Evolutionary conservation across 2,329 filamentous ascomycete genomes (phyloP).

Genomic region (Lecanosticta acicola): DNA sequence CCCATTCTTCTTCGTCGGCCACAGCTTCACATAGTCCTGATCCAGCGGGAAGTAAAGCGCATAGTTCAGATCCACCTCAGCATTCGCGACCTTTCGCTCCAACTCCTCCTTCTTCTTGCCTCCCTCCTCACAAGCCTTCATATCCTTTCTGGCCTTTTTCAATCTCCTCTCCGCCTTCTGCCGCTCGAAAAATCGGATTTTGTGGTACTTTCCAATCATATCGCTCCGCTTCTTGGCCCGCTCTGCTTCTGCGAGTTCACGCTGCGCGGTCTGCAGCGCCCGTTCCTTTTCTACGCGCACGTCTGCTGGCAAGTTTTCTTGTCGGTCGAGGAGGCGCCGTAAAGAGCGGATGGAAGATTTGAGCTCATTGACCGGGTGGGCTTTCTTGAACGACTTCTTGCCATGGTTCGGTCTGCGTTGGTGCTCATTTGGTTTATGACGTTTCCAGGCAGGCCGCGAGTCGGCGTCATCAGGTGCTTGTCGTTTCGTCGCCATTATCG

Average conservation of each 20-base stretch:
- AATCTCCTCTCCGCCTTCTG: conserved; percentile 65
- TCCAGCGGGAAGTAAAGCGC: conserved; percentile 65
- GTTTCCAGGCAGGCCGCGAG: conserved; percentile 9
- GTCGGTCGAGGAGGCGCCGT: conserved; percentile 57
- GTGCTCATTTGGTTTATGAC: conserved; percentile 12
- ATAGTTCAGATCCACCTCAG: conserved; percentile 71
- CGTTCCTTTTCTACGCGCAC: conserved; percentile 65
- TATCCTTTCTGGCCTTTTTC: conserved; percentile 58
- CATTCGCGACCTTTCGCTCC: conserved; percentile 31
- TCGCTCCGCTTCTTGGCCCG: conserved; percentile 58
- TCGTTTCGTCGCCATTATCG: conserved; percentile 21
- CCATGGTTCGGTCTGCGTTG: conserved; percentile 12
- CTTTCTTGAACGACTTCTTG: conserved; percentile 30
- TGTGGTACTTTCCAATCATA: conserved; percentile 76
- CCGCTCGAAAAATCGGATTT: conserved; percentile 79
- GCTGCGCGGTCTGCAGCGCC: conserved; percentile 61
- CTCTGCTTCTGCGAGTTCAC: conserved; percentile 56
- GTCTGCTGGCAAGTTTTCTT: conserved; percentile 59
- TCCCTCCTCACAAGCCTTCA: conserved; percentile 48
- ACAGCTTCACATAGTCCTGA: conserved; percentile 62
- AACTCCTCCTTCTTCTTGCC: conserved; percentile 40
- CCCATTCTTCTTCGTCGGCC: conserved; percentile 31
- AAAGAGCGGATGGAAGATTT: conserved; percentile 69
- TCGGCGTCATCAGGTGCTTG: conserved; percentile 11
- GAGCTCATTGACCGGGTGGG: conserved; percentile 50